Base-by-base conservation (phyloP, 2,329 filamentous ascomycete species). In the Capronia coronata region DNA sequence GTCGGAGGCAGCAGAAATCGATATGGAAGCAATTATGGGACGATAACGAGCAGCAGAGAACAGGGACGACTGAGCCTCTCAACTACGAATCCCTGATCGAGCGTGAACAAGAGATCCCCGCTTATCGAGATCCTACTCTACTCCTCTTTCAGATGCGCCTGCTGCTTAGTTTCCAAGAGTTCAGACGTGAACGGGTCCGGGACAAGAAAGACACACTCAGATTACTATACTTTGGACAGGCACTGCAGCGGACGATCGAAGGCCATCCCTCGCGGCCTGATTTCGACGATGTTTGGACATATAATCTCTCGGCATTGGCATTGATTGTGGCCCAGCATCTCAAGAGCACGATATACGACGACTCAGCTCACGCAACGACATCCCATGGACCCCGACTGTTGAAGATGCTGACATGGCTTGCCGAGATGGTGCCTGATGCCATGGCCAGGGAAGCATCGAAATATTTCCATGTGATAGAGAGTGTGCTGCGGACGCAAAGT, bases 11-110 rank as follows among this genome's bases (percentile, higher is more conserved):
- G 43, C 71, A 86, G 54, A 79, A 79, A 56, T 68, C 75, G 40
- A 62, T 63, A 47, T 81, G 79, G 69, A 76, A 85, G 55, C 64
- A 67, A 43, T 67, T 76, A 34, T 87, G 87, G 70, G 85, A 90
- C 66, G 62, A 69, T 7, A 63, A 78, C 27, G 83, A 84, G 60
- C 62, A 61, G 45, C 57, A 48, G 16, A 54, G 57, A 40, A 35
- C 54, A 19, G 40, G 46, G 5, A 30, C 41, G 10, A 14, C 29
- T 6, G 22, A 30, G 7, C 30, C 25, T 18, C 19, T 53, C 4
- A 38, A 48, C 14, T 59, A 51, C 42, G 37, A 50, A 32, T 22
- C 10, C 2, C 45, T 63, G 59, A 64, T 19, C 62, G 69, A 34
- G 51, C 72, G 23, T 58, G 58, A 34, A 61, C 61, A 22, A 61